phyloP scores from a whole-genome alignment of 2,329 filamentous ascomycete genomes.

The Diplodia seriata region DNA sequence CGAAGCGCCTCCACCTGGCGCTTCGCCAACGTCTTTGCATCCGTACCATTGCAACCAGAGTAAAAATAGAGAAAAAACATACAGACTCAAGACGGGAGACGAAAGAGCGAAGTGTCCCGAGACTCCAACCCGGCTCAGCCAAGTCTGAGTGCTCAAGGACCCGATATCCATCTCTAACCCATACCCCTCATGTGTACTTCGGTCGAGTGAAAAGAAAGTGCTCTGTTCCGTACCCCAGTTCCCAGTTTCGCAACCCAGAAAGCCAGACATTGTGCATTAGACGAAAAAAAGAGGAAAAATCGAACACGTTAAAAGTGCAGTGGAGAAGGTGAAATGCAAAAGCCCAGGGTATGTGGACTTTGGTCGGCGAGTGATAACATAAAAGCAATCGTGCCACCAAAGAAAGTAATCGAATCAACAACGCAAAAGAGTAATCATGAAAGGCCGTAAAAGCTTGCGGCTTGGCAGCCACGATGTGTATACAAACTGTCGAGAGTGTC shows the following conservation, averaged over 20 bases:
- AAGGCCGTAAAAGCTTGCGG: conserved; percentile 44
- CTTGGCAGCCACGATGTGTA: conserved; percentile 40
- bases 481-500: conserved; percentile 43
- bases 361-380: neutral
- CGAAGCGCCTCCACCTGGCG: conserved; percentile 4
- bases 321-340: conserved; percentile 19
- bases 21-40: neutral
- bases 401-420: conserved; percentile 36
- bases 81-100: neutral
- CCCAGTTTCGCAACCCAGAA: conserved; percentile 18
- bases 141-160: neutral
- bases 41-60: neutral
- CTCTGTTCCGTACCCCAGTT: conserved; percentile 23
- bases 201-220: conserved; percentile 19
- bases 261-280: conserved; percentile 24
- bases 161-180: neutral
- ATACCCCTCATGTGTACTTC: conserved; percentile 1
- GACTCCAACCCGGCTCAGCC: conserved; percentile 21
- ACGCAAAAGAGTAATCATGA: conserved; percentile 44
- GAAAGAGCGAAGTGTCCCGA: conserved; percentile 5
- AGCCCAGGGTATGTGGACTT: conserved; percentile 1
- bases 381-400: conserved; percentile 13
- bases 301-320: conserved; percentile 27
- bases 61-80: conserved; percentile 5
- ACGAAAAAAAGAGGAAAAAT: conserved; percentile 23